phyloP scores from a whole-genome alignment of 441 rosid species.

The Gossypium davidsonii region DNA sequence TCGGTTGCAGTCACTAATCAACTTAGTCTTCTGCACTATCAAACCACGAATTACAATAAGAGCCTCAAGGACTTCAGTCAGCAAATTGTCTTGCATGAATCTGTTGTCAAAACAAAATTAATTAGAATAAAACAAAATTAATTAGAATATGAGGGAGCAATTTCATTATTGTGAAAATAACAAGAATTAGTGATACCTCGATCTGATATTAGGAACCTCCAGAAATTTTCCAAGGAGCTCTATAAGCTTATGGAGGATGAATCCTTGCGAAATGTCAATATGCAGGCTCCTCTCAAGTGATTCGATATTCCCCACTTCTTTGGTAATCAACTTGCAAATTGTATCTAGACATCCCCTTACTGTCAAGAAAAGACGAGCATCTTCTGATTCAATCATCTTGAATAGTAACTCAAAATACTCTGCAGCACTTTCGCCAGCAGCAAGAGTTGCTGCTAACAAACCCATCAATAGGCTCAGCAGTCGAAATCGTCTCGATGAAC shows the following conservation, averaged over 20 bases:
- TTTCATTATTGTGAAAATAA: constrained; percentile 5
- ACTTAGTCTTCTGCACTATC: constrained; percentile 98
- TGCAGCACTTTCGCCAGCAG: constrained; percentile 97
- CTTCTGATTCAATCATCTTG: constrained; percentile 91
- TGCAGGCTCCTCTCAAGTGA: constrained; percentile 96
- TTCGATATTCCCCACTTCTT: constrained; percentile 90
- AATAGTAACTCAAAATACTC: constrained; percentile 98
- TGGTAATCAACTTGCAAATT: constrained; percentile 80
- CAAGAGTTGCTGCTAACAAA: constrained; percentile 82
- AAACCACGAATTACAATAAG: constrained; percentile 95
- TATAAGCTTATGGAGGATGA: constrained; percentile 96
- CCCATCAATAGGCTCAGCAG: constrained; percentile 83
- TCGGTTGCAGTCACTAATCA: constrained; percentile 93
- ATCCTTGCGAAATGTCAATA: constrained; percentile 98
- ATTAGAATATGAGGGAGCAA: constrained; percentile 18
- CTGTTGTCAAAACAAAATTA: constrained; percentile 42
- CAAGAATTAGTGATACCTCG: constrained; percentile 50
- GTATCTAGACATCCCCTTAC: constrained; percentile 85
- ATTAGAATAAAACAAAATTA: constrained; percentile 24
- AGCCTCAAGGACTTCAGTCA: constrained; percentile 95
- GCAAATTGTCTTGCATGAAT: constrained; percentile 88
- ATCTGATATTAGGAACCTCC: constrained; percentile 89
- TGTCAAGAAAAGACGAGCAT: constrained; percentile 95
- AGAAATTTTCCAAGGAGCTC: constrained; percentile 96
- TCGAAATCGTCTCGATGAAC: constrained; percentile 79